Conservation (phyloP, 306 rosid genomes). For the Trichosanthes cucumerina region DNA sequence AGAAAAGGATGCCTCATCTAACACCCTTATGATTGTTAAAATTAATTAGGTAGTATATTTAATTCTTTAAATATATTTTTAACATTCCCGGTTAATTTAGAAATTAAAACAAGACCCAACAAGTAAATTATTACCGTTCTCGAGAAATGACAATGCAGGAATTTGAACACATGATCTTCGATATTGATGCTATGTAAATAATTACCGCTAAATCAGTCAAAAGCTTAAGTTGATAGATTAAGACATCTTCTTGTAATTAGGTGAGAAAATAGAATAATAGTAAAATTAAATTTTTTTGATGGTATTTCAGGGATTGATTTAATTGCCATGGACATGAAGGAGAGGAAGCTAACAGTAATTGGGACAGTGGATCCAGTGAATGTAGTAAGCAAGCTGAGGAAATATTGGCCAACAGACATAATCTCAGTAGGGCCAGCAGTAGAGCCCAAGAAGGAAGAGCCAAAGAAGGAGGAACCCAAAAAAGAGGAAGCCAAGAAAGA, state of each 20-base stretch:
- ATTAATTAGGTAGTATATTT: no score
- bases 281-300: neutral
- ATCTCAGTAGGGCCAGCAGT: slow-evolving; percentile 53
- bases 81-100: neutral
- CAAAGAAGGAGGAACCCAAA: slow-evolving; percentile 38
- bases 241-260: no score
- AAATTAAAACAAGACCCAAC: neutral
- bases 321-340: slow-evolving; percentile 58
- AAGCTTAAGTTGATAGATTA: neutral
- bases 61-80: neutral
- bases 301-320: slow-evolving; percentile 48
- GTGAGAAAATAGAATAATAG: neutral
- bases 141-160: neutral
- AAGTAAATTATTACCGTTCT: neutral
- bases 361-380: slow-evolving; percentile 51
- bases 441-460: slow-evolving; percentile 52
- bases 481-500: slow-evolving; percentile 32
- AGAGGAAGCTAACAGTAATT: slow-evolving; percentile 49
- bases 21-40: neutral
- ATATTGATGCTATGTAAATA: neutral
- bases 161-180: neutral
- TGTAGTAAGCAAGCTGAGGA: slow-evolving; percentile 56
- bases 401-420: slow-evolving; percentile 40
- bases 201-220: neutral
- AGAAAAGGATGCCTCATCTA: neutral